Base-by-base conservation (phyloP, 116 monocot genomes). In the Zostera marina region DNA sequence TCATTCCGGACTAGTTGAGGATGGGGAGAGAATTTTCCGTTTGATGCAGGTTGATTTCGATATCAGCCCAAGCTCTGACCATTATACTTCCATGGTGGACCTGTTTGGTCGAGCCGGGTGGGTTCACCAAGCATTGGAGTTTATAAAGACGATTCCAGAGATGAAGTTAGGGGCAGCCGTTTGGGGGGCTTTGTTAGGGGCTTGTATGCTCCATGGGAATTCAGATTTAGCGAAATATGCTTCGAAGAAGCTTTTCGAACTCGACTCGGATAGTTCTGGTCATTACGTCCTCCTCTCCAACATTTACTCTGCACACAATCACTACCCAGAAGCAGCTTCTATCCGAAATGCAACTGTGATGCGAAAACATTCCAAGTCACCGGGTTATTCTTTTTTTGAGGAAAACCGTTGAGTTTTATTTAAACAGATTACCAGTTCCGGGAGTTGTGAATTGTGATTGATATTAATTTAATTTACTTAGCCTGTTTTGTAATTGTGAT, bases 281-380 rank as follows among this genome's bases (percentile, higher is more conserved):
- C 74, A 82, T 66, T 72, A 74, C 20, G 78, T 82, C 46, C 66
- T 82, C 5, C 65, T 82, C 5, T 77, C 78, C 1, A 82, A 82
- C 19, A 69, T 82, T 66, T 65, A 77, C 49, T 74, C 82, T 13
- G 65, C 77, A 0, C 66, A 59, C 13, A 55, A 14, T 20, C 67
- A 71, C 51, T 82, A 66, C 41, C 20, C 45, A 6, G 65, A 72
- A 47, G 82, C 82, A 14, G 77, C 77, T 22, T 10, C 61, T 42
- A 68, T 82, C 47, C 68, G 82, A 41, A 53, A 77, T 51, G 71
- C 64, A 17, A 74, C 54, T 3, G 68, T 47, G 24, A 70, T 15
- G 22, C 58, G 42, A 62, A 69, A 66, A 16, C 38, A 69, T 58
- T 44, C 12, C 3, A 74, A 77, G 66, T 63, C 74, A 22, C 82